Conservation (phyloP, 129 eudicot species). For the Escallonia herrerae region DNA sequence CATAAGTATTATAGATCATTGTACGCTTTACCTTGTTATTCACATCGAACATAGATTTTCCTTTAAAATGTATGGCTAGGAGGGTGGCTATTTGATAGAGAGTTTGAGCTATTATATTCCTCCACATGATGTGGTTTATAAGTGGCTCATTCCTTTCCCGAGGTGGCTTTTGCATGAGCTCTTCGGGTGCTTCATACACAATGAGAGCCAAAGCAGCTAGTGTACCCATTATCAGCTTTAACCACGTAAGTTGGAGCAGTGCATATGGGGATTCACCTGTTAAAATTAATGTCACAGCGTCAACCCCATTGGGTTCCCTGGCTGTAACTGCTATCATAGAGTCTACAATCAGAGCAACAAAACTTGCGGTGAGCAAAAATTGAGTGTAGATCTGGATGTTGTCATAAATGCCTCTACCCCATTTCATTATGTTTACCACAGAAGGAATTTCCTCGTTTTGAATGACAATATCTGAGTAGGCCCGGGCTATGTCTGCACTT, state of each 20-base stretch:
- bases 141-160: conserved; percentile 4
- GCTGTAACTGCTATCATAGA: background rate
- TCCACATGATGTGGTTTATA: conserved; percentile 8
- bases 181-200: background rate
- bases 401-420: conserved; percentile 6
- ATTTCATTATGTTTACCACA: background rate
- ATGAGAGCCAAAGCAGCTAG: conserved; percentile 5
- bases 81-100: background rate
- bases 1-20: background rate
- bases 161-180: background rate
- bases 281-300: background rate
- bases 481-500: background rate
- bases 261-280: background rate
- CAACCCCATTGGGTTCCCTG: too few species aligned
- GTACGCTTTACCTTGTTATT: background rate
- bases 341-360: background rate
- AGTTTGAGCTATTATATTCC: conserved; percentile 5
- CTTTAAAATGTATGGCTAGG: conserved; percentile 3
- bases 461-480: conserved; percentile 1
- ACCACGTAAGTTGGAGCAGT: background rate
- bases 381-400: conserved; percentile 9
- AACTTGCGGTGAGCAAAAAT: conserved; percentile 5
- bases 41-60: background rate
- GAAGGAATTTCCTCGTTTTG: background rate
- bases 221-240: conserved; percentile 4